Evolutionary conservation across 1,139 yeast genomes (phyloP), one percentile per base, ranked within the genome.

Genomic region (Ogataea hybrid): DNA sequence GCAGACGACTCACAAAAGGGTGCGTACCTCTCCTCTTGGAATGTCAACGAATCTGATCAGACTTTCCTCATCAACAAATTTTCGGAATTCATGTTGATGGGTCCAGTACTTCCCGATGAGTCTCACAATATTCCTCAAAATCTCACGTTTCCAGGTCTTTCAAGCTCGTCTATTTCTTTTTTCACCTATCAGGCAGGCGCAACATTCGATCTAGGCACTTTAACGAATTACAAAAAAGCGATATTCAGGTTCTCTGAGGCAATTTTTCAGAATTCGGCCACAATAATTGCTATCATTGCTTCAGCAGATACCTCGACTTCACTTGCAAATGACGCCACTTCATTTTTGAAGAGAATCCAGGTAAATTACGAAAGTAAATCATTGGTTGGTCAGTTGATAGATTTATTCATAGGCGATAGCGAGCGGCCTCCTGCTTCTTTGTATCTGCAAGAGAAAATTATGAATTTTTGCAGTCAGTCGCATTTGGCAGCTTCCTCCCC

Each of bases 121-220:
- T 53, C 58, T 28, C 64, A 65, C 11, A 47, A 52, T 5, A 65
- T 70, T 12, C 72, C 75, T 23, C 63, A 63, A 43, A 69, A 69
- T 8, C 64, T 64, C 51, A 49, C 73, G 40, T 69, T 77, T 39
- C 86, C 92, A 0, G 95, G 96, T 0, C 64, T 88, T 44, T 69
- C 80, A 18, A 59, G 70, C 0, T 59, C 61, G 0, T 87, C 84
- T 42, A 71, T 73, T 25, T 59, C 75, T 1, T 85, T 79, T 54
- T 76, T 87, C 54, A 81, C 87, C 0, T 71, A 71, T 41, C 77
- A 77, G 48, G 87, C 94, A 5, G 88, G 90, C 11, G 76, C 80
- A 0, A 58, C 73, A 0, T 79, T 75, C 54, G 74, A 73, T 33
- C 66, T 75, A 2, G 69, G 70, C 1, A 79, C 75, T 18, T 62